phyloP scores from a whole-genome alignment of 805 yeast species.

The Kodamaea hsintzibuensis region DNA sequence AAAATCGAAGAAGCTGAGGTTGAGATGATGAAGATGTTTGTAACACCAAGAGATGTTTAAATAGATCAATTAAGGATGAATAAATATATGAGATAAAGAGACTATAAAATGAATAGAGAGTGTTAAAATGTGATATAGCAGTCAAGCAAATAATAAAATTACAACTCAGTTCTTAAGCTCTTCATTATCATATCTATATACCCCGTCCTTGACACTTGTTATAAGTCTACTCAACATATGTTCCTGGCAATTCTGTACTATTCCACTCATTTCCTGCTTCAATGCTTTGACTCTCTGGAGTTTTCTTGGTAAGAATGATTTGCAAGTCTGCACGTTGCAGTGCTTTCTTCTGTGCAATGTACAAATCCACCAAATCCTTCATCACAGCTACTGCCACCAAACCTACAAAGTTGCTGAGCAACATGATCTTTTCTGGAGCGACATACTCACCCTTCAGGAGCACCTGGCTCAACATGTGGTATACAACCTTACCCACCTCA shows the following conservation, averaged over 20 bases:
- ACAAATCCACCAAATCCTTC: conserved; percentile 35
- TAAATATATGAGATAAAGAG: no score
- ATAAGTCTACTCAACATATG: neutral
- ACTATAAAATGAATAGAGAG: neutral
- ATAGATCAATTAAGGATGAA: no score
- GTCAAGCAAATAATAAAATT: no score
- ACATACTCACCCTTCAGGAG: conserved; percentile 7
- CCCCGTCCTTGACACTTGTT: neutral
- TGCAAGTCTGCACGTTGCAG: conserved; percentile 29
- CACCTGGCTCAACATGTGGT: conserved; percentile 11
- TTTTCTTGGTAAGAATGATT: conserved; percentile 15
- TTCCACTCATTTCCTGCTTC: neutral
- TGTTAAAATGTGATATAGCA: no score
- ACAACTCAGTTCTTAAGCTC: neutral
- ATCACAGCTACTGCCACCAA: conserved; percentile 33
- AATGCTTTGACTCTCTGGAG: neutral
- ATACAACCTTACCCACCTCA: conserved; percentile 30
- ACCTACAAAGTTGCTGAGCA: conserved; percentile 35
- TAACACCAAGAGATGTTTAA: no score
- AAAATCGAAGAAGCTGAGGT: no score
- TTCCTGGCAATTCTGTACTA: conserved; percentile 3
- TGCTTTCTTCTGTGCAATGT: conserved; percentile 29
- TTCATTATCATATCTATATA: neutral
- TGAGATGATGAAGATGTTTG: no score
- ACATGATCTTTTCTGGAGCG: conserved; percentile 18